Conservation (phyloP, 495 filamentous ascomycete genomes). For the Pyronema domesticum region DNA sequence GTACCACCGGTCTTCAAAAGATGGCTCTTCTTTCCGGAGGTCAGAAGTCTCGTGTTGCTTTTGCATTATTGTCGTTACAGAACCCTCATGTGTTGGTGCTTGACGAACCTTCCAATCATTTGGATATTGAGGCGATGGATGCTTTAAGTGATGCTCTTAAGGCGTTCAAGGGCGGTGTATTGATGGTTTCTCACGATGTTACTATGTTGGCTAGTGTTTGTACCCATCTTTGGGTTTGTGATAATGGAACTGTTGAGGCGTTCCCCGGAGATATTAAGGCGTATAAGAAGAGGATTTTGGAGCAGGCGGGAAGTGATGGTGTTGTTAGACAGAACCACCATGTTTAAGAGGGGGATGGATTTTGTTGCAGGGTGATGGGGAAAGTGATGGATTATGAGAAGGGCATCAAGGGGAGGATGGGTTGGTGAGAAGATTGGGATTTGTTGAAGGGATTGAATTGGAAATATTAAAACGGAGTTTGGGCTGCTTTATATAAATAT, state of each 20-base stretch:
- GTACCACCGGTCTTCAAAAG: constrained; percentile 89
- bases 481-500: too few relatives aligned
- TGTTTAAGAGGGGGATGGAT: background rate
- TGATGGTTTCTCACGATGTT: constrained; percentile 99
- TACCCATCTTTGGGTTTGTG: constrained; percentile 88
- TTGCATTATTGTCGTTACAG: constrained; percentile 76
- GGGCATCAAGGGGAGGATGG: too few relatives aligned
- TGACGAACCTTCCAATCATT: constrained; percentile 93
- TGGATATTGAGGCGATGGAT: constrained; percentile 99
- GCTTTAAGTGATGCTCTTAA: constrained; percentile 66
- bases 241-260: constrained; percentile 86
- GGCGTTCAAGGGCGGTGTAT: constrained; percentile 78
- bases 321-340: constrained; percentile 40
- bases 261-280: constrained; percentile 89
- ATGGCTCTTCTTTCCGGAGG: constrained; percentile 91
- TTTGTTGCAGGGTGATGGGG: too few relatives aligned
- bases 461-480: too few relatives aligned
- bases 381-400: too few relatives aligned
- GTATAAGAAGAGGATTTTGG: constrained; percentile 90
- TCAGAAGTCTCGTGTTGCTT: constrained; percentile 95
- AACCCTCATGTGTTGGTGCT: constrained; percentile 96
- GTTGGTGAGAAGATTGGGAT: too few relatives aligned
- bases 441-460: too few relatives aligned
- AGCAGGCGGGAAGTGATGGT: constrained; percentile 73
- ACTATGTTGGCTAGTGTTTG: constrained; percentile 97